These are phyloP conservation scores for Xylaria polymorpha DNA, from an alignment of 2,329 filamentous ascomycete genomes.

Conservation along the genomic window DNA sequence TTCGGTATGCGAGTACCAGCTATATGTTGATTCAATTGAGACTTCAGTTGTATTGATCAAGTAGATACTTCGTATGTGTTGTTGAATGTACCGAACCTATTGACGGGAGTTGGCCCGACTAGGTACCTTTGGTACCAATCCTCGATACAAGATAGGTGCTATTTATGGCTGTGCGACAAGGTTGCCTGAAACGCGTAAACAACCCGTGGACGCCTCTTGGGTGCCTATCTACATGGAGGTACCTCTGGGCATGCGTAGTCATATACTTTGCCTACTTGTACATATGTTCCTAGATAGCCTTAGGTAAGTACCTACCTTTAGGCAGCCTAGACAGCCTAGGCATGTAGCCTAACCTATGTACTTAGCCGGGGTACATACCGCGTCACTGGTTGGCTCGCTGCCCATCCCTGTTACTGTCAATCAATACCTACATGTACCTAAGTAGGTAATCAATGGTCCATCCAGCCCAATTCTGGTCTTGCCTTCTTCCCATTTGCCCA, in stretches of 20 bases:
- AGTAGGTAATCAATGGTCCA: no score
- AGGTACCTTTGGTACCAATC: no score
- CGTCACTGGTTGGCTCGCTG: slow-evolving; percentile 26
- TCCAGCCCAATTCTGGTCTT: slow-evolving; percentile 14
- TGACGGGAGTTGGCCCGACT: no score
- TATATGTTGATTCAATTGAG: background rate
- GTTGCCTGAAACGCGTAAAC: slow-evolving; percentile 30
- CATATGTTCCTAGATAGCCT: background rate
- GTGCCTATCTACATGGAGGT: background rate
- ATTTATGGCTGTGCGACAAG: slow-evolving; percentile 17
- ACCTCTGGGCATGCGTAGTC: no score
- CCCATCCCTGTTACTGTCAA: slow-evolving; percentile 13
- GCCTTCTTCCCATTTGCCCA: slow-evolving; percentile 14
- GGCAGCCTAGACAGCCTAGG: background rate
- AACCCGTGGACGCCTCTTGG: no score
- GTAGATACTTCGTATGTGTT: background rate
- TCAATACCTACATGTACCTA: no score
- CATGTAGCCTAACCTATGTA: no score
- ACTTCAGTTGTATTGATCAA: background rate
- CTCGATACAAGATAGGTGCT: no score
- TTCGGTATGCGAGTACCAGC: background rate
- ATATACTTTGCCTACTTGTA: no score
- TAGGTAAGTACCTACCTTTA: background rate
- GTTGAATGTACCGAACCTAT: no score
- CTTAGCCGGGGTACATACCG: slow-evolving; percentile 4